Evolutionary conservation across 1,284 basidiomycete species (phyloP).

Genomic region (Tylopilus sp.): DNA sequence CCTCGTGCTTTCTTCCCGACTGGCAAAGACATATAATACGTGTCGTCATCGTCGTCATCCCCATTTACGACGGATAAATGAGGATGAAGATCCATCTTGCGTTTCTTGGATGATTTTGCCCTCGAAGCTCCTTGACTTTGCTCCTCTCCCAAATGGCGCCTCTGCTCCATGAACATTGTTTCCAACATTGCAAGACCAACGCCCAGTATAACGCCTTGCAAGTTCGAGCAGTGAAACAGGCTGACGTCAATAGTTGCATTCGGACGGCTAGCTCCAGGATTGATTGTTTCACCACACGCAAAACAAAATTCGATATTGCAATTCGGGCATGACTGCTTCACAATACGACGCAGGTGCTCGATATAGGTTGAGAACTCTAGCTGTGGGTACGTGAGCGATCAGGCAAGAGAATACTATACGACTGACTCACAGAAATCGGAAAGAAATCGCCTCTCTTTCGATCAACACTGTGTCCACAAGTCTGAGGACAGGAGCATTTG

Average conservation of each 20-base stretch:
- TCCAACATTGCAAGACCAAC: slow-evolving; percentile 81
- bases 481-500: slow-evolving; percentile 64
- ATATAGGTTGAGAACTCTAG: slow-evolving; percentile 69
- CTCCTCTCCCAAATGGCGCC: slow-evolving; percentile 39
- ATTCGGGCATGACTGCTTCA: slow-evolving; percentile 57
- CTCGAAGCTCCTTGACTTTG: slow-evolving; percentile 35
- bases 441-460: slow-evolving; percentile 79
- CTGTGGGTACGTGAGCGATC: slow-evolving; percentile 38
- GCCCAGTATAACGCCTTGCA: slow-evolving; percentile 84
- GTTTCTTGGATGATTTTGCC: slow-evolving; percentile 46
- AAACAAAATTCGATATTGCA: slow-evolving; percentile 73
- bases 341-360: slow-evolving; percentile 53
- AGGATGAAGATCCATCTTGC: slow-evolving; percentile 42
- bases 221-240: slow-evolving; percentile 82
- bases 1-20: slow-evolving; percentile 64
- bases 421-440: slow-evolving; percentile 64
- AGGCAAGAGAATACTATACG: not conserved
- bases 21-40: slow-evolving; percentile 42
- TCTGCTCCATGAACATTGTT: slow-evolving; percentile 59
- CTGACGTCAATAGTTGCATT: slow-evolving; percentile 45
- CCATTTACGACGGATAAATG: slow-evolving; percentile 32
- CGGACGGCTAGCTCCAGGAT: slow-evolving; percentile 40
- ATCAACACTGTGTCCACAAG: slow-evolving; percentile 58
- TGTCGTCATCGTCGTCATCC: slow-evolving; percentile 55
- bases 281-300: slow-evolving; percentile 76